Conservation (phyloP, 2,329 filamentous ascomycete species). For the Dactylella cylindrospora region DNA sequence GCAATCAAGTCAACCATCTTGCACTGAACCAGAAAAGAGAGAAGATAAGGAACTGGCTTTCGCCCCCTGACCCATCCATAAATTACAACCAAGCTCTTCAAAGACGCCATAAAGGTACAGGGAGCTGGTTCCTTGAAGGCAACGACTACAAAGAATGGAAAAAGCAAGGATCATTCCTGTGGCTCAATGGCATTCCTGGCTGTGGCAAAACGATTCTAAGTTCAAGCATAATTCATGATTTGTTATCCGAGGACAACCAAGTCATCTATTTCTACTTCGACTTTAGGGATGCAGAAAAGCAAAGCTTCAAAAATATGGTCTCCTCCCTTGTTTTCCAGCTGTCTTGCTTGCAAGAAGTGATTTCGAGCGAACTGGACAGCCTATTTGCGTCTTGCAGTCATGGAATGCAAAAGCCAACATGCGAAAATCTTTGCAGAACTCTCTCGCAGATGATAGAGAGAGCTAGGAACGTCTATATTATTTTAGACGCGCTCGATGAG, state of each 20-base stretch:
- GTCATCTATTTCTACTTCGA: neutral
- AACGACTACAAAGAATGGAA: conserved; percentile 51
- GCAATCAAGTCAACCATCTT: too few relatives aligned
- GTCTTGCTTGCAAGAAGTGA: neutral
- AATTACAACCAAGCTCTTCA: conserved; percentile 51
- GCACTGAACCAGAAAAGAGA: too few relatives aligned
- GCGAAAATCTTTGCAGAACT: neutral
- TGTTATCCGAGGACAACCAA: conserved; percentile 17
- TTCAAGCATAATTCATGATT: conserved; percentile 51
- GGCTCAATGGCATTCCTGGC: conserved; percentile 53
- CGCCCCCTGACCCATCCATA: conserved; percentile 51
- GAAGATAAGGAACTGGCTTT: conserved; percentile 50
- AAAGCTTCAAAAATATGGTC: neutral
- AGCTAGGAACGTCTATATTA: neutral
- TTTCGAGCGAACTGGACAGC: neutral
- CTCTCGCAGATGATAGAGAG: neutral
- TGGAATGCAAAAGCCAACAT: neutral
- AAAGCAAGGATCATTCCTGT: conserved; percentile 49
- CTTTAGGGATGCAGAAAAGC: neutral
- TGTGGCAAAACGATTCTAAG: conserved; percentile 55
- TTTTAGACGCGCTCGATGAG: conserved; percentile 1
- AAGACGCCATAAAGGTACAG: conserved; percentile 50
- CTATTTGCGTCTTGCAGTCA: neutral
- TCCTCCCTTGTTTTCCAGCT: neutral
- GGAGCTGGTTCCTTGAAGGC: conserved; percentile 52